A percentile compares a stretch with the other conserved stretches of the same genome.
These are phyloP conservation scores for Detonula confervacea DNA, from an alignment of 352 stramenopile species.

Conservation along the genomic window DNA sequence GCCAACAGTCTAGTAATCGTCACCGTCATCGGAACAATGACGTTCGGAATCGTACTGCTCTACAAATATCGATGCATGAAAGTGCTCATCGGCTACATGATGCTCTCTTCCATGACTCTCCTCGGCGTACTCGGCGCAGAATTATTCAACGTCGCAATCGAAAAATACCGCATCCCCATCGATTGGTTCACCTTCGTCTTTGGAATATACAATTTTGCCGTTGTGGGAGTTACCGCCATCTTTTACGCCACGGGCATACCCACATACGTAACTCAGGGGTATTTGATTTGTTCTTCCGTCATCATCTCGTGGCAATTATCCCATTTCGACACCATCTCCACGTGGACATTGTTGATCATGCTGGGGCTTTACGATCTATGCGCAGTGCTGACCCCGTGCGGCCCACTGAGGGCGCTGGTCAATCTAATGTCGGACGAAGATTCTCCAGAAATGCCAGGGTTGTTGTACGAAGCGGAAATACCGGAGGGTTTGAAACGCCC, in stretches of 20 bases:
- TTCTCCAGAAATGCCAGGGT: constrained; percentile 88
- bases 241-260: constrained; percentile 87
- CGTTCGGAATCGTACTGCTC: constrained; percentile 85
- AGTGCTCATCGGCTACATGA: constrained; percentile 87
- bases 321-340: constrained; percentile 93
- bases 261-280: constrained; percentile 87
- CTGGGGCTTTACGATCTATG: constrained; percentile 97
- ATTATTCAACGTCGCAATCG: constrained; percentile 75
- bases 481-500: constrained; percentile 86
- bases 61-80: constrained; percentile 87
- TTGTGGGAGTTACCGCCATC: constrained; percentile 82
- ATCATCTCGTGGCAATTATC: constrained; percentile 96
- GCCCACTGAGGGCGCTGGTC: constrained; percentile 91
- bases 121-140: constrained; percentile 82
- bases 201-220: constrained; percentile 85
- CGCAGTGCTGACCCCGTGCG: constrained; percentile 94
- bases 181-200: constrained; percentile 84
- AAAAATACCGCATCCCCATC: constrained; percentile 83
- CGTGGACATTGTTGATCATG: constrained; percentile 87
- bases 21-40: constrained; percentile 79
- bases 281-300: constrained; percentile 92
- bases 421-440: constrained; percentile 91
- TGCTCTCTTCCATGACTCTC: constrained; percentile 81
- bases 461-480: constrained; percentile 93
- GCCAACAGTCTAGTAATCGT: constrained; percentile 87